phyloP scores from a whole-genome alignment of 1,139 yeast genomes.

The Sugiyamaella grinbergsii region DNA sequence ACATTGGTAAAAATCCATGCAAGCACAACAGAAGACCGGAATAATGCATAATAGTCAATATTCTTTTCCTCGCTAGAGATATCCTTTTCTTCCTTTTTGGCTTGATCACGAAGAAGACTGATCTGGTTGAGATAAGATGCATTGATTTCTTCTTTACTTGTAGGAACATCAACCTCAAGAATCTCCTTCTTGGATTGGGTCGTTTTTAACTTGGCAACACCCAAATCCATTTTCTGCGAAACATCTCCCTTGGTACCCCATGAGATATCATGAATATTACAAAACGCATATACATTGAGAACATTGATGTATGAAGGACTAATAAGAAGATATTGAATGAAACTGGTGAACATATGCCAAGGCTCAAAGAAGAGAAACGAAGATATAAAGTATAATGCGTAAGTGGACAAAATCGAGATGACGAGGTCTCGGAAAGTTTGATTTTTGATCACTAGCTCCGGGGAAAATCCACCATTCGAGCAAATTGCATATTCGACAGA shows the following conservation, averaged over 20 bases:
- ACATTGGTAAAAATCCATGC: slow-evolving; percentile 76
- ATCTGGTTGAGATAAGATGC: slow-evolving; percentile 52
- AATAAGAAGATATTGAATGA: slow-evolving; percentile 66
- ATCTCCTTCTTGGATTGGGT: slow-evolving; percentile 46
- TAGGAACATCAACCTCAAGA: slow-evolving; percentile 66
- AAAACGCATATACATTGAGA: slow-evolving; percentile 78
- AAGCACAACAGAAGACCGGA: slow-evolving; percentile 77
- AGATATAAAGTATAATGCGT: slow-evolving; percentile 74
- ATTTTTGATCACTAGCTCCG: slow-evolving; percentile 57
- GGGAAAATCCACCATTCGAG: slow-evolving; percentile 48
- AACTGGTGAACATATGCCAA: slow-evolving; percentile 74
- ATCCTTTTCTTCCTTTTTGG: slow-evolving; percentile 34
- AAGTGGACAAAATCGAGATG: slow-evolving; percentile 84
- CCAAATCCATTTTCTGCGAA: slow-evolving; percentile 61
- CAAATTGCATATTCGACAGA: slow-evolving; percentile 55
- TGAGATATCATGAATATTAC: slow-evolving; percentile 82
- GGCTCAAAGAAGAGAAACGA: slow-evolving; percentile 77
- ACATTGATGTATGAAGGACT: slow-evolving; percentile 80
- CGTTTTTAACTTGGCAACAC: slow-evolving; percentile 62
- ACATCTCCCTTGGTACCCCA: slow-evolving; percentile 87
- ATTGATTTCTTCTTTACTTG: slow-evolving; percentile 62
- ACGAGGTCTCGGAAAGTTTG: slow-evolving; percentile 78
- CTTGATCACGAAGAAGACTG: slow-evolving; percentile 35
- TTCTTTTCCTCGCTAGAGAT: slow-evolving; percentile 30
- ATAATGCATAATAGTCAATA: slow-evolving; percentile 71